Conservation (phyloP, 805 yeast genomes). For the Ogataea trehaloabstinens region DNA sequence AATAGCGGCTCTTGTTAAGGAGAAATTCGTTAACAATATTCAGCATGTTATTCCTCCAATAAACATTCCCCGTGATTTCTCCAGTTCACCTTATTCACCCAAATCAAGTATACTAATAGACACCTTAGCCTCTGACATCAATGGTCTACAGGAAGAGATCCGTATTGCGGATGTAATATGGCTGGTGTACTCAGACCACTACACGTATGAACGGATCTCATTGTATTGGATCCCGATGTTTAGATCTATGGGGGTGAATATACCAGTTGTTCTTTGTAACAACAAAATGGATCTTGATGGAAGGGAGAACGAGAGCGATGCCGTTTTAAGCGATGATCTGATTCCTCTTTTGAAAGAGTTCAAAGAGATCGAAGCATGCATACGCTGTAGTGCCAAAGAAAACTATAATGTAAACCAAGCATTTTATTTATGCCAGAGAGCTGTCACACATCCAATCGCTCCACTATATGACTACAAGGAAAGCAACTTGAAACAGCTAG, state of each 20-base stretch:
- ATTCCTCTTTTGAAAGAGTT: constrained; percentile 83
- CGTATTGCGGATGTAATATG: constrained; percentile 87
- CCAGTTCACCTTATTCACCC: constrained; percentile 57
- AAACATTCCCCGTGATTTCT: constrained; percentile 72
- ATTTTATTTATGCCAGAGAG: constrained; percentile 88
- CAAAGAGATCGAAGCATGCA: constrained; percentile 91
- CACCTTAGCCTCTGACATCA: constrained; percentile 67
- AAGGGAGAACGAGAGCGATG: constrained; percentile 41
- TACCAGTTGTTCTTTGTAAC: constrained; percentile 89
- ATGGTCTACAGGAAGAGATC: constrained; percentile 64
- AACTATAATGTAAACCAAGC: constrained; percentile 86
- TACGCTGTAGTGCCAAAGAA: constrained; percentile 83
- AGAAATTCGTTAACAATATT: constrained; percentile 70
- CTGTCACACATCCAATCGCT: constrained; percentile 88
- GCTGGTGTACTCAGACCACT: constrained; percentile 93
- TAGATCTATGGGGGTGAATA: constrained; percentile 87
- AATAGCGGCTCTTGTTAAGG: constrained; percentile 78
- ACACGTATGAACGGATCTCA: constrained; percentile 88
- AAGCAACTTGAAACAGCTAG: constrained; percentile 74
- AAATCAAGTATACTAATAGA: constrained; percentile 74
- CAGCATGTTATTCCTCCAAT: constrained; percentile 82
- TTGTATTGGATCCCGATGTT: constrained; percentile 94
- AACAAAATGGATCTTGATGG: constrained; percentile 44
- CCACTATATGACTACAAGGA: constrained; percentile 93
- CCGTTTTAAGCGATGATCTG: constrained; percentile 69